These are phyloP conservation scores for Licmophora abbreviata DNA, from an alignment of 108 stramenopile species.

Conservation along the genomic window DNA sequence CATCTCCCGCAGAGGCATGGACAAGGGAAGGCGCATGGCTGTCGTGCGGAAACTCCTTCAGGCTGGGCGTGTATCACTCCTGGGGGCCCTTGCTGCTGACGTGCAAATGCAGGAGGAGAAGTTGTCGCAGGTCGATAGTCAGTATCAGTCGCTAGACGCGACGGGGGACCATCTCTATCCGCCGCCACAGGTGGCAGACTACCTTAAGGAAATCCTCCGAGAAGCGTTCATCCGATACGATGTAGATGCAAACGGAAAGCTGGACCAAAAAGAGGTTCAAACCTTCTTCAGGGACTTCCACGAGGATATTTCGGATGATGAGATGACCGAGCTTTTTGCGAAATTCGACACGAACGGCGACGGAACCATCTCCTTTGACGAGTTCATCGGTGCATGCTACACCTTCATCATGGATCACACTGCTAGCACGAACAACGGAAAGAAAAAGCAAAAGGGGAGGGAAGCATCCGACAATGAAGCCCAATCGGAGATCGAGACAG, in stretches of 20 bases:
- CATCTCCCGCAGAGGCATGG: slow-evolving; percentile 43
- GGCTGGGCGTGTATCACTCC: slow-evolving; percentile 48
- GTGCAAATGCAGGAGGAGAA: slow-evolving; percentile 23
- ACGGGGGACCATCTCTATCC: not conserved
- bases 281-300: slow-evolving; percentile 78
- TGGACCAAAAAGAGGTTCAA: slow-evolving; percentile 69
- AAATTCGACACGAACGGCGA: slow-evolving; percentile 63
- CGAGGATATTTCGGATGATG: slow-evolving; percentile 42
- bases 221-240: slow-evolving; percentile 88
- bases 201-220: slow-evolving; percentile 55
- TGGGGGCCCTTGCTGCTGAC: slow-evolving; percentile 48
- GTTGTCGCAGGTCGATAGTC: no score
- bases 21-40: slow-evolving; percentile 56
- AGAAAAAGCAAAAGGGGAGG: not conserved
- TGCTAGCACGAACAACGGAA: not conserved
- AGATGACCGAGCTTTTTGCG: slow-evolving; percentile 41
- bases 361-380: slow-evolving; percentile 71
- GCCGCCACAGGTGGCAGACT: slow-evolving; percentile 30
- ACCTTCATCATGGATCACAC: slow-evolving; percentile 42
- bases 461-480: not conserved
- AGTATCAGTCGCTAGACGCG: slow-evolving; percentile 1
- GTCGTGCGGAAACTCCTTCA: slow-evolving; percentile 60
- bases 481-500: slow-evolving; percentile 27
- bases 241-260: slow-evolving; percentile 41
- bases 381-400: slow-evolving; percentile 85